phyloP scores from a whole-genome alignment of 2,329 filamentous ascomycete genomes.

The Aspergillus neoniger region DNA sequence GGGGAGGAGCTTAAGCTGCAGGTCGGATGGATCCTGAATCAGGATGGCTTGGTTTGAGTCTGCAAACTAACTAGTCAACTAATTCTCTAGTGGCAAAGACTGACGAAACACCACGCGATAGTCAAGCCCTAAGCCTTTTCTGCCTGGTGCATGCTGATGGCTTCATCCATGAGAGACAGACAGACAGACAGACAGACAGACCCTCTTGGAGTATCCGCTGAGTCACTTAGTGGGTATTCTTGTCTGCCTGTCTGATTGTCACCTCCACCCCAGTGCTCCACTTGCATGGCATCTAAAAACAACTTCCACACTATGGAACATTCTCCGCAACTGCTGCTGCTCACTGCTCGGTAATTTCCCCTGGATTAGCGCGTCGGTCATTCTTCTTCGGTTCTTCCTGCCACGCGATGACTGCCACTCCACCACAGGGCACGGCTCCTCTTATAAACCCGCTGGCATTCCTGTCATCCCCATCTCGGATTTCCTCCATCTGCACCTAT shows the following conservation, averaged over 20 bases:
- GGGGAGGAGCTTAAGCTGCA: too few species aligned
- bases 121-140: neutral
- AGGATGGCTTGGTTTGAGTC: too few species aligned
- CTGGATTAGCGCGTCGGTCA: neutral
- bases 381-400: neutral
- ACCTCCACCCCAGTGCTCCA: neutral
- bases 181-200: too few species aligned
- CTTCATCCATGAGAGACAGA: too few species aligned
- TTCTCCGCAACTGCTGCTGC: neutral
- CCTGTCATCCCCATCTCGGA: neutral
- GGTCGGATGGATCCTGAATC: too few species aligned
- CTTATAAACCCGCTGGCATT: neutral
- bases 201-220: neutral
- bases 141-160: too few species aligned
- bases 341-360: neutral
- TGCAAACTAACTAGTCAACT: too few species aligned
- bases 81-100: too few species aligned
- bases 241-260: neutral
- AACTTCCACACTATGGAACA: neutral
- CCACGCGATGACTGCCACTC: neutral
- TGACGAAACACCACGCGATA: neutral
- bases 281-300: neutral
- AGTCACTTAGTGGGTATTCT: neutral
- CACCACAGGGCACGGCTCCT: neutral
- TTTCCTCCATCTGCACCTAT: neutral